Evolutionary conservation across 106 monocot genomes (phyloP).

Genomic region (Alisma plantagoaquatica): DNA sequence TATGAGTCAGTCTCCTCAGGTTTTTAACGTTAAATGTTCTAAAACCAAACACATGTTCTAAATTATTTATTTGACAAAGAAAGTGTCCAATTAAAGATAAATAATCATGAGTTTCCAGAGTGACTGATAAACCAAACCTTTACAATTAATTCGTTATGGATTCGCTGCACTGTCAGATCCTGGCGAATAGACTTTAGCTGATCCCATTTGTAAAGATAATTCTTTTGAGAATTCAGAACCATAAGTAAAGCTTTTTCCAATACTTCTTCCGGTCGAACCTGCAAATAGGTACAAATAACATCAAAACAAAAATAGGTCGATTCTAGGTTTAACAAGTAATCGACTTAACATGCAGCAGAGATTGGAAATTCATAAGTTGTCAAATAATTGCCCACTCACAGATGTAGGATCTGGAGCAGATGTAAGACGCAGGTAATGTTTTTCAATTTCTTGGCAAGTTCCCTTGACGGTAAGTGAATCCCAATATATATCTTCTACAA

Average conservation of each 20-base stretch:
- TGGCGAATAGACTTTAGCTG: constrained; percentile 97
- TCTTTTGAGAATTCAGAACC: constrained; percentile 75
- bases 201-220: constrained; percentile 93
- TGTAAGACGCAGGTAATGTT: constrained; percentile 89
- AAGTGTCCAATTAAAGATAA: too few relatives aligned
- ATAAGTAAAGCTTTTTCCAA: constrained; percentile 77
- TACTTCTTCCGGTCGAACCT: constrained; percentile 94
- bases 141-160: constrained; percentile 74
- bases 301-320: too few relatives aligned
- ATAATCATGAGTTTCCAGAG: too few relatives aligned
- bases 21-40: too few relatives aligned
- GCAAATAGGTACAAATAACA: constrained; percentile 18
- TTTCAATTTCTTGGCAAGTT: constrained; percentile 93
- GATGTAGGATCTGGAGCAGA: constrained; percentile 89
- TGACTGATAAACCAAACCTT: too few relatives aligned
- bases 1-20: too few relatives aligned
- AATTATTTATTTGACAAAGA: too few relatives aligned
- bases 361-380: too few relatives aligned
- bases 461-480: constrained; percentile 93
- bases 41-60: too few relatives aligned
- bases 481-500: constrained; percentile 98
- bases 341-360: too few relatives aligned
- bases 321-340: too few relatives aligned
- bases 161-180: constrained; percentile 90
- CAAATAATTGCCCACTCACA: too few relatives aligned